phyloP scores from a whole-genome alignment of 768 basidiomycete genomes.

The Rhodotorula taiwanensis region DNA sequence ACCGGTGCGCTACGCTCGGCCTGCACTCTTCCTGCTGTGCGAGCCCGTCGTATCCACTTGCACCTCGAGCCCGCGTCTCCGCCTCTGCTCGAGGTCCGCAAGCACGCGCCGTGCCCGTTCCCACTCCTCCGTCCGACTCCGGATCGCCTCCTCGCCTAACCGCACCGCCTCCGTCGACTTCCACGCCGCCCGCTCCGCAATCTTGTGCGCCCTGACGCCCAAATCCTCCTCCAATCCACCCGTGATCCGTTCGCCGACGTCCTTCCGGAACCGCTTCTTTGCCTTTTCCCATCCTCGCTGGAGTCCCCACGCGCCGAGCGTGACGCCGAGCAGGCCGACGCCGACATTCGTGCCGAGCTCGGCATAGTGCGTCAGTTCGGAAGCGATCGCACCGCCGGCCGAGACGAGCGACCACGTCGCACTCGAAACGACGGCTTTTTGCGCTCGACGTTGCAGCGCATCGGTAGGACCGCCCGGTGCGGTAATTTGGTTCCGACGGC shows the following conservation, averaged over 20 bases:
- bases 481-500: constrained; percentile 31
- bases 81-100: neutral
- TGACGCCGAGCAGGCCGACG: constrained; percentile 21
- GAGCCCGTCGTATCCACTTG: neutral
- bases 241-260: constrained; percentile 20
- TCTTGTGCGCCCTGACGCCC: constrained; percentile 8
- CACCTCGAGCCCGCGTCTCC: neutral
- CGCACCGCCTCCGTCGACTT: neutral
- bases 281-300: constrained; percentile 37
- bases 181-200: neutral
- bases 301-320: constrained; percentile 29
- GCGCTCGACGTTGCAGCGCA: constrained; percentile 33
- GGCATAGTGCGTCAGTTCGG: neutral
- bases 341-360: constrained; percentile 25
- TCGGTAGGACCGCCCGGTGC: constrained; percentile 33
- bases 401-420: neutral
- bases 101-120: neutral
- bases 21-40: neutral
- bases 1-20: too few species aligned
- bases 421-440: constrained; percentile 18
- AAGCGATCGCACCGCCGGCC: neutral
- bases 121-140: neutral
- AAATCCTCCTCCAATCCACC: constrained; percentile 32
- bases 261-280: constrained; percentile 29
- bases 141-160: neutral